phyloP scores from a whole-genome alignment of 176 grass and related monocot genomes.

The Paspalum vaginatum region DNA sequence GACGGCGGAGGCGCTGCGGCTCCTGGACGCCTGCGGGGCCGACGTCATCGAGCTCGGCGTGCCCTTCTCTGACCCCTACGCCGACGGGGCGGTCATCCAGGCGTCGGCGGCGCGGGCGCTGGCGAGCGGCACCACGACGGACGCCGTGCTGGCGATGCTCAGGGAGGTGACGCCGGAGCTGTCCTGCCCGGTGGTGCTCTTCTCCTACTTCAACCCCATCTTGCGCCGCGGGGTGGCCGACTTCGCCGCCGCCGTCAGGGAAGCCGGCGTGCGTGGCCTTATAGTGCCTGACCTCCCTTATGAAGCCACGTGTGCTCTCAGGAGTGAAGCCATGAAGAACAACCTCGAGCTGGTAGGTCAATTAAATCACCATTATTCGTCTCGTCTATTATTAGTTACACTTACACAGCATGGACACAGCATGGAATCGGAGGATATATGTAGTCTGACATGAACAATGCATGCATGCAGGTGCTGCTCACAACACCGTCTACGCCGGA shows the following conservation, averaged over 20 bases:
- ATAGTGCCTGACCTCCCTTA: constrained; percentile 76
- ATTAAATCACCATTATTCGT: not conserved
- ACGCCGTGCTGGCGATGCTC: constrained; percentile 70
- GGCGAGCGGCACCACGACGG: constrained; percentile 48
- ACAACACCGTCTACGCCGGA: constrained; percentile 71
- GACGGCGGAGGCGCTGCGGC: constrained; percentile 64
- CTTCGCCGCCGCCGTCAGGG: constrained; percentile 53
- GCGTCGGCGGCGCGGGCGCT: constrained; percentile 59
- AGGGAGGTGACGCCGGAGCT: constrained; percentile 76
- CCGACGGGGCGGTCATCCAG: constrained; percentile 72
- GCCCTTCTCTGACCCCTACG: constrained; percentile 56
- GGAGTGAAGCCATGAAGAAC: constrained; percentile 62
- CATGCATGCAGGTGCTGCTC: constrained; percentile 62
- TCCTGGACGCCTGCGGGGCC: constrained; percentile 68
- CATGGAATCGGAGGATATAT: not conserved
- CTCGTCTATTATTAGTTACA: not conserved
- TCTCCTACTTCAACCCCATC: constrained; percentile 75
- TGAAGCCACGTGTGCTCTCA: constrained; percentile 38
- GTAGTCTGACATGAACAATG: not conserved
- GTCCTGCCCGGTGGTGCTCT: constrained; percentile 85
- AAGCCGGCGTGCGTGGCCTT: constrained; percentile 61
- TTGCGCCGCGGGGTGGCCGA: constrained; percentile 47
- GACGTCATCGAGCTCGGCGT: constrained; percentile 82
- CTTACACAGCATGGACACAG: no score
- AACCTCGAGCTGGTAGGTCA: constrained; percentile 69